Evolutionary conservation across 129 eudicot species (phyloP).

Genomic region (Flaveria linearis): DNA sequence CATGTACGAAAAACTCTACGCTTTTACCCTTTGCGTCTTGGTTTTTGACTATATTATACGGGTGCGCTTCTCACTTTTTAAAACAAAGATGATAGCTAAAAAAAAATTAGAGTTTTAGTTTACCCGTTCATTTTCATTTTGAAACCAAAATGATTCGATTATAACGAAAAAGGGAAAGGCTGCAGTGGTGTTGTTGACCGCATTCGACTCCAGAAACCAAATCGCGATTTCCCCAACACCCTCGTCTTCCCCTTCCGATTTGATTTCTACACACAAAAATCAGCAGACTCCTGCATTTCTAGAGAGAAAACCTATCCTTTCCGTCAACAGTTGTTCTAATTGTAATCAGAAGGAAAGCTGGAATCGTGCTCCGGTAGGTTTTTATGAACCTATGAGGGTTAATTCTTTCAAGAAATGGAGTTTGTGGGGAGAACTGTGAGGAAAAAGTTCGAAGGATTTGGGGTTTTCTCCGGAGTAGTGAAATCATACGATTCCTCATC

Average conservation of each 20-base stretch:
- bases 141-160: background rate
- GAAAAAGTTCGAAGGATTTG: slow-evolving; percentile 52
- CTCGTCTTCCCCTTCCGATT: background rate
- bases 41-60: too few relatives aligned
- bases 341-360: background rate
- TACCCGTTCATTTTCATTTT: background rate
- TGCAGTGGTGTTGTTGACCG: background rate
- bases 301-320: background rate
- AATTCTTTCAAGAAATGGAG: slow-evolving; percentile 47
- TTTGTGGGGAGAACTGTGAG: slow-evolving; percentile 60
- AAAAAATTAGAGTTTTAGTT: too few relatives aligned
- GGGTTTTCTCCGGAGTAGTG: slow-evolving; percentile 52
- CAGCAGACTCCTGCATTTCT: background rate
- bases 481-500: slow-evolving; percentile 51
- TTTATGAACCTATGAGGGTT: slow-evolving; percentile 15
- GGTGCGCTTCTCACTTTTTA: too few relatives aligned
- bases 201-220: background rate
- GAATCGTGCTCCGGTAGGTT: background rate
- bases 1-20: too few relatives aligned
- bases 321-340: background rate
- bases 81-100: too few relatives aligned
- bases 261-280: background rate
- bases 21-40: too few relatives aligned
- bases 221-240: background rate
- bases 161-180: background rate